phyloP scores from a whole-genome alignment of 208 protist genomes.

The Wallacemonas sp. region DNA sequence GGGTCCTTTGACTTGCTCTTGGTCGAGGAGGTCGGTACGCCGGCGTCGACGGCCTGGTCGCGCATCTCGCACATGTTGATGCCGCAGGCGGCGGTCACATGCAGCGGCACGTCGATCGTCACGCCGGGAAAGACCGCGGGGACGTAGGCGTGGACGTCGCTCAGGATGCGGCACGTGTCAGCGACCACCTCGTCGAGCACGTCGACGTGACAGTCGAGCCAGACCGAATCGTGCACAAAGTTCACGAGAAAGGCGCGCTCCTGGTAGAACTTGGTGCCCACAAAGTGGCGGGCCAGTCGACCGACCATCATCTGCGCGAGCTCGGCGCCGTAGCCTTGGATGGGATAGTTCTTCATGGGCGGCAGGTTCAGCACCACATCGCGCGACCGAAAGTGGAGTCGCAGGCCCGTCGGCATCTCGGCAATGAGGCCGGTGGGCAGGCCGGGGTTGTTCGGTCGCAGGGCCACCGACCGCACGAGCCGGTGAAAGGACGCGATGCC shows the following conservation, averaged over 20 bases:
- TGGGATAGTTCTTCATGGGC: constrained; percentile 89
- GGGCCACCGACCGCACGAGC: constrained; percentile 64
- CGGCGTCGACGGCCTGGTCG: constrained; percentile 31
- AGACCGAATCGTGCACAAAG: constrained; percentile 92
- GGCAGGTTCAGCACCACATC: constrained; percentile 84
- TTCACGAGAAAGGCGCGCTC: constrained; percentile 76
- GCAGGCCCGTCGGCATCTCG: constrained; percentile 83
- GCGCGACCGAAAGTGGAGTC: constrained; percentile 72
- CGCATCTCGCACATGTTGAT: constrained; percentile 84
- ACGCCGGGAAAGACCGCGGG: constrained; percentile 75
- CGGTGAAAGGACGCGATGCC: constrained; percentile 76
- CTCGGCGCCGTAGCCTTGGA: constrained; percentile 89
- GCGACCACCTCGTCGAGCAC: constrained; percentile 66
- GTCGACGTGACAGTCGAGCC: constrained; percentile 87
- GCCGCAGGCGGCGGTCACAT: constrained; percentile 69
- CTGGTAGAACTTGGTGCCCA: constrained; percentile 64
- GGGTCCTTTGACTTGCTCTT: too few species aligned
- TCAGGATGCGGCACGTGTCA: constrained; percentile 64
- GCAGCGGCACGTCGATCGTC: constrained; percentile 60
- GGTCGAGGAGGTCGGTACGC: too few species aligned
- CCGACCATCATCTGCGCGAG: constrained; percentile 91
- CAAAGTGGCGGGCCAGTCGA: constrained; percentile 74
- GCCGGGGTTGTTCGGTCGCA: constrained; percentile 80
- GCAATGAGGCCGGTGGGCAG: constrained; percentile 79
- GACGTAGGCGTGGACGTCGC: constrained; percentile 72